Evolutionary conservation across 2,329 filamentous ascomycete genomes (phyloP), one percentile per base, ranked within the genome.

Genomic region (Mycogone perniciosa): DNA sequence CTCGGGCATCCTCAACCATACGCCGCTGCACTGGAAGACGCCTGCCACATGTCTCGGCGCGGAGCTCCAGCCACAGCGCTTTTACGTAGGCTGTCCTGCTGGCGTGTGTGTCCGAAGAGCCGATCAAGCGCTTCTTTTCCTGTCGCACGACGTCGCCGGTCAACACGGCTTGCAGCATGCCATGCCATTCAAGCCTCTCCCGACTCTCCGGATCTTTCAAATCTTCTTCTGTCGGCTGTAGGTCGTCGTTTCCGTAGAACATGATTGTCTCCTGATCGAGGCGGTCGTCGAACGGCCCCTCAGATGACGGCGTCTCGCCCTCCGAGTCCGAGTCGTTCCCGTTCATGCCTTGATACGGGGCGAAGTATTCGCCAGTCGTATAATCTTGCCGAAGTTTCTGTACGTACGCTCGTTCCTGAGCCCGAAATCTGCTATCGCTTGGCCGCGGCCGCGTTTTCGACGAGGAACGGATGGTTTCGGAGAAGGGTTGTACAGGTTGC

Each of bases 71-170:
- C 91, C 93, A 99, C 20, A 97, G 77, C 64, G 88, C 87, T 31
- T 82, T 81, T 62, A 87, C 86, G 57, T 90, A 82, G 42, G 89
- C 87, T 44, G 80, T 76, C 57, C 80, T 80, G 50, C 76, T 77
- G 7, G 72, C 65, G 54, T 78, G 72, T 58, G 77, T 75, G 48
- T 85, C 82, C 9, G 77, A 75, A 4, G 88, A 85, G 42, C 89
- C 91, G 58, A 95, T 93, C 62, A 99, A 70, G 41, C 93, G 84
- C 68, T 96, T 95, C 76, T 99, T 99, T 72, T 99, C 93, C 68
- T 99, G 93, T 62, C 89, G 89, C 52, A 99, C 92, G 7, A 99
- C 93, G 67, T 99, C 93, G 57, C 93, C 93, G 1, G 91, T 96
- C 58, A 99, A 73, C 4, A 99, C 93, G 10, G 92, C 95, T 53